Base-by-base conservation (phyloP, 352 stramenopile genomes). In the Achlya hypogyna region DNA sequence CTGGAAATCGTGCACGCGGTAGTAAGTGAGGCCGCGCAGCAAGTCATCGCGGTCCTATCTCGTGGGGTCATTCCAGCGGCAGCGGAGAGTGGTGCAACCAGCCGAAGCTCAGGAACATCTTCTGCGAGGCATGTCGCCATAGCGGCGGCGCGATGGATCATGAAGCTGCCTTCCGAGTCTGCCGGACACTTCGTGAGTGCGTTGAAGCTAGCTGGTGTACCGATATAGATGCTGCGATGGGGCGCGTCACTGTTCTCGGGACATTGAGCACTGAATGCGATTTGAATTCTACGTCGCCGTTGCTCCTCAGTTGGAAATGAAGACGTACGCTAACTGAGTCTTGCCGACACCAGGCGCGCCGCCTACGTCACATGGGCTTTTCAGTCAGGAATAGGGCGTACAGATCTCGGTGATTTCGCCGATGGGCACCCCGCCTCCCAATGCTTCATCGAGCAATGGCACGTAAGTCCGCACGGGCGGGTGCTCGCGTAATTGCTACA, bases 151-250 rank as follows among this genome's bases (percentile, higher is more conserved):
- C 95, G 85, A 59, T 97, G 88, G 4, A 93, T 72, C 31, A 91
- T 76, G 65, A 98, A 98, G 73, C 86, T 95, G 1, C 93, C 93
- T 77, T 98, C 95, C 25, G 81, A 74, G 74, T 95, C 92, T 84
- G 60, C 12, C 18, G 3, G 9, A 23, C 32, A 54, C 1, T n/a
- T 0, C 25, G 27, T 16, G 23, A 22, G 27, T 23, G 18, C 5
- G 4, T 22, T 65, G 1, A 27, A 53, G 6, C 56, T n/a, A 40
- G 0, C 6, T 27, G 22, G 6, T 58, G 28, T 71, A 91, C 85
- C 83, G 72, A 93, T 86, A 72, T 78, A 93, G 38, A 91, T 56
- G 25, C 71, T 69, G n/a, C 59, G 22, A 8, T 28, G 69, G 75
- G 40, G 69, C 32, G 9, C 65, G 42, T 0, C 66, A 2, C 53